Conservation (phyloP, 208 protist species). For the Trypanosoma congolense region DNA sequence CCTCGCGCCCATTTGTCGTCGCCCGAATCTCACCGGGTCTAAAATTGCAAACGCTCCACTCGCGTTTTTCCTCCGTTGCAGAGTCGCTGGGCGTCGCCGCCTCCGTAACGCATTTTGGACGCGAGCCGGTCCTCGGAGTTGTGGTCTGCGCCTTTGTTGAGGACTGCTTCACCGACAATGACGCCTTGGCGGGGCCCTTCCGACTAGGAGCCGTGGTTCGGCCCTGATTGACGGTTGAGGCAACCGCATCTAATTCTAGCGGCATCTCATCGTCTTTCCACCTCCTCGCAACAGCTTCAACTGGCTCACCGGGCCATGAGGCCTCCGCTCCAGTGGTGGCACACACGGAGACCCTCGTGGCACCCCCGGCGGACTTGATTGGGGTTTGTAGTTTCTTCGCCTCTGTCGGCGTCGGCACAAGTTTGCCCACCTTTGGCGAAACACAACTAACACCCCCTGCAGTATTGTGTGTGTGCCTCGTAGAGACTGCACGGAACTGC, state of each 20-base stretch:
- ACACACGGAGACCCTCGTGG: background rate
- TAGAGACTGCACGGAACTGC: background rate
- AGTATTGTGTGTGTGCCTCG: background rate
- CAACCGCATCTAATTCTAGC: conserved; percentile 15
- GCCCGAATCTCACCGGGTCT: conserved; percentile 17
- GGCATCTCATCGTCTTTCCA: conserved; percentile 22
- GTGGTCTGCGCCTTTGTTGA: background rate
- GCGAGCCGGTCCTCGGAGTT: too few species aligned
- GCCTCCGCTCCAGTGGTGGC: background rate
- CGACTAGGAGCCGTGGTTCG: background rate
- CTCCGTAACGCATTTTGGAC: background rate
- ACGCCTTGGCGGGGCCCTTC: background rate
- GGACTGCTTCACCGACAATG: background rate
- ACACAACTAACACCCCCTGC: background rate
- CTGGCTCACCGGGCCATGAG: background rate
- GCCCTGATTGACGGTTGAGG: background rate
- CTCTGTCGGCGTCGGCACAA: background rate
- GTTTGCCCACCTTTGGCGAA: background rate
- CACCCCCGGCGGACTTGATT: background rate
- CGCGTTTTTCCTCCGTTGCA: conserved; percentile 19
- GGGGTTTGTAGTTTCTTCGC: background rate
- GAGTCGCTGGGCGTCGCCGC: background rate
- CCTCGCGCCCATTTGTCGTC: conserved; percentile 12
- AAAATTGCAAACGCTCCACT: conserved; percentile 23
- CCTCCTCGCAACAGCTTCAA: conserved; percentile 9